Evolutionary conservation across 2,329 filamentous ascomycete genomes (phyloP), one percentile per base, ranked within the genome.

Genomic region (Penicillium frequentans): DNA sequence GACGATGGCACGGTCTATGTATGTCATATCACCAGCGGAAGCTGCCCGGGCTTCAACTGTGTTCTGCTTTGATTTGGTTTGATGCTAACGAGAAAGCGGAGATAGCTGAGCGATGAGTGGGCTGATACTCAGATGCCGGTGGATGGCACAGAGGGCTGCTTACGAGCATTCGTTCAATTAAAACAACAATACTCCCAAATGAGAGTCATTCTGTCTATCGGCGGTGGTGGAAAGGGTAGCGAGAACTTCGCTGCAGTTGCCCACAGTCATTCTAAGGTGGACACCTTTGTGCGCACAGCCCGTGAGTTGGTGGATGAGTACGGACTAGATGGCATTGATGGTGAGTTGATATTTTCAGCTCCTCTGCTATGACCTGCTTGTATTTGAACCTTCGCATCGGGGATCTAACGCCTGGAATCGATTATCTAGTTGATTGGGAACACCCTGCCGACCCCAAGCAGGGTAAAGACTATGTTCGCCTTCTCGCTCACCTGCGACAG

Each of bases 131-230:
- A 86, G 66, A 89, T 87, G 67, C 84, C 86, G 19, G 89, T 91
- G 47, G 88, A 93, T 64, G 89, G 88, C 44, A 82, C 84, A 4
- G 80, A 84, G 48, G 89, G 89, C 42, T 91, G 89, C 45, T 77
- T 95, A 52, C 86, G 88, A 31, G 90, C 90, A 10, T 83, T 93
- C 66, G 86, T 87, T 73, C 81, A 87, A 61, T 79, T 93, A 61
- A 93, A 93, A 73, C 80, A 84, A 63, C 83, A 85, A 64, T 86
- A 92, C 68, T 83, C 82, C 31, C 84, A 89, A 68, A 79, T 95
- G 53, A 87, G 88, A 64, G 84, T 92, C n/a, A 81, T 93, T 14
- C 77, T 95, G 26, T 93, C 90, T 2, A 82, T 95, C 58, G 90
- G 90, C 19, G 90, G 90, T 6, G 84, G 82, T 24, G 78, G 78